A percentile compares a stretch with the other conserved stretches of the same genome.
Conservation (phyloP, 495 filamentous ascomycete species). For the Cenococcum geophilum region DNA sequence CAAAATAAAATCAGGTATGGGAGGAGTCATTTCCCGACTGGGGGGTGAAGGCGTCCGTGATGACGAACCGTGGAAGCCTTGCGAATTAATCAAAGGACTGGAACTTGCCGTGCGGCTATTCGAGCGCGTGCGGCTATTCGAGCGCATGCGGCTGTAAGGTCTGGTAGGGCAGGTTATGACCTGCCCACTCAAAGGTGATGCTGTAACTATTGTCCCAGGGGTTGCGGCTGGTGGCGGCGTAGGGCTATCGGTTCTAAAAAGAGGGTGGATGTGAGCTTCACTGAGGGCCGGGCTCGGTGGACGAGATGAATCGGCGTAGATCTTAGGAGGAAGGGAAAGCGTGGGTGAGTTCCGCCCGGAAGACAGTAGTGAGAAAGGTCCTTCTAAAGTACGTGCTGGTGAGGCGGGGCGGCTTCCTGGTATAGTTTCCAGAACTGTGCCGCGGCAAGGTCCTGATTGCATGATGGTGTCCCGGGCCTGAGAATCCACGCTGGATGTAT, state of each 20-base stretch:
- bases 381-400: slow-evolving; percentile 37
- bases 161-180: slow-evolving; percentile 51
- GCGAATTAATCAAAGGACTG: slow-evolving; percentile 47
- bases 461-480: slow-evolving; percentile 52
- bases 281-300: slow-evolving; percentile 39
- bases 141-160: slow-evolving; percentile 59
- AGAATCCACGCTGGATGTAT: slow-evolving; percentile 56
- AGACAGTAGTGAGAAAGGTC: slow-evolving; percentile 12
- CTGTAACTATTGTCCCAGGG: slow-evolving; percentile 63
- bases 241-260: slow-evolving; percentile 72
- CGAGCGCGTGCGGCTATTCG: slow-evolving; percentile 57
- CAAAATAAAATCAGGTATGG: slow-evolving; percentile 54
- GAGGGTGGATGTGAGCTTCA: slow-evolving; percentile 76
- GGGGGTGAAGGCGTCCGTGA: slow-evolving; percentile 22
- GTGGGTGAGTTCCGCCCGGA: slow-evolving; percentile 2
- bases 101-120: slow-evolving; percentile 51
- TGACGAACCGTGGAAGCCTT: slow-evolving; percentile 41
- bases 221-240: slow-evolving; percentile 61
- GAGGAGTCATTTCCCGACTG: slow-evolving; percentile 46
- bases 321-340: slow-evolving; percentile 15
- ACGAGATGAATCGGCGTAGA: slow-evolving; percentile 14
- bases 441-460: slow-evolving; percentile 42
- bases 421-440: slow-evolving; percentile 53
- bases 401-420: slow-evolving; percentile 49
- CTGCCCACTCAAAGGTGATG: slow-evolving; percentile 63